Base-by-base conservation (phyloP, 805 yeast genomes). In the Nakazawaea ishiwadae region DNA sequence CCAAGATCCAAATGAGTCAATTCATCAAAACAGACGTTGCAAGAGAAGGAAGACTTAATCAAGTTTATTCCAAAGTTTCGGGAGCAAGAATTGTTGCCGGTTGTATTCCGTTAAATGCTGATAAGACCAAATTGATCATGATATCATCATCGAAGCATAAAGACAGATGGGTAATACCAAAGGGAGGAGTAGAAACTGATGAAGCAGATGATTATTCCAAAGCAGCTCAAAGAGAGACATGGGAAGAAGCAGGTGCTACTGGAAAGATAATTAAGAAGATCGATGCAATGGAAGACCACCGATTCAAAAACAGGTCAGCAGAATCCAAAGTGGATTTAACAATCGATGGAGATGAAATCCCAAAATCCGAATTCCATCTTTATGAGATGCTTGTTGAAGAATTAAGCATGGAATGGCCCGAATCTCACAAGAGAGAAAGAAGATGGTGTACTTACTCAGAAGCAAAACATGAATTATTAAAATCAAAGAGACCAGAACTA, bases 211-310 rank as follows among this genome's bases (percentile, higher is more conserved):
- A 67, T 50, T 65, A 53, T 47, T 47, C 54, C 12, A 40, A 63
- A 4, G 65, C 85, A 4, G 97, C 97, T 0, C 66, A 73, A 14
- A 69, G 99, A 45, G 99, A 93, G 57, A 86, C 96, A 0, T 93
- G 99, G 99, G 99, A 93, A 60, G 99, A 93, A 63, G 93, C 96
- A 0, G 99, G 99, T 0, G 85, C 85, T 18, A 74, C 73, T 27
- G 96, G 97, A 6, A 63, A 58, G 14, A 69, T 89, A 4, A 52
- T 67, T 4, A 51, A 55, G 31, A 68, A 69, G 44, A 63, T 91
- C 31, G 95, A 91, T 0, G 66, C 75, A 0, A 81, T 85, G 19
- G 74, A 73, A 35, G 96, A 90, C 39, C 58, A 54, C 24, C 40
- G 66, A 15, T 60, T 55, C 40, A 42, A 49, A 36, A 53, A 55